phyloP scores from a whole-genome alignment of 768 basidiomycete genomes.

The Auricularia heimuer region DNA sequence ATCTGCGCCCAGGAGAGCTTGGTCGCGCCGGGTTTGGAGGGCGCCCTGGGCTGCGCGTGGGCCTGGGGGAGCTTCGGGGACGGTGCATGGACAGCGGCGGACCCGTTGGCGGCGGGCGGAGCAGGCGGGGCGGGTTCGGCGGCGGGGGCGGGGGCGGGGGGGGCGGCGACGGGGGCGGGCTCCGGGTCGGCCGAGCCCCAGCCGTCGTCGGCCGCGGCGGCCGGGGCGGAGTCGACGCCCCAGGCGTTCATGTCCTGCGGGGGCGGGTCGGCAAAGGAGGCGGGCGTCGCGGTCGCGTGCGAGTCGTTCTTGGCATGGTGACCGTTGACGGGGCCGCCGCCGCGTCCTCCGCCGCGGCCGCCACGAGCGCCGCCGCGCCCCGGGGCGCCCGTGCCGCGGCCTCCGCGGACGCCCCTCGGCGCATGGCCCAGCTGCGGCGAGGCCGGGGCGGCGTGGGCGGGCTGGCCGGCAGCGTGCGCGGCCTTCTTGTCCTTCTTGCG shows the following conservation, averaged over 20 bases:
- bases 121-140: slow-evolving; percentile 20
- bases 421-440: slow-evolving; percentile 21
- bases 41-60: not conserved
- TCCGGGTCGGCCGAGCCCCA: slow-evolving; percentile 1
- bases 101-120: slow-evolving; percentile 14
- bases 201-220: slow-evolving; percentile 16
- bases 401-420: slow-evolving; percentile 48
- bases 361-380: slow-evolving; percentile 40
- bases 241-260: not conserved
- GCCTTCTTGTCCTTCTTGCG: slow-evolving; percentile 83
- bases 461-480: slow-evolving; percentile 32
- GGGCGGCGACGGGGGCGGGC: not conserved
- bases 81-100: not conserved
- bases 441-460: slow-evolving; percentile 40
- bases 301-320: slow-evolving; percentile 25
- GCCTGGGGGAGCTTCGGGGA: slow-evolving; percentile 1
- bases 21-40: slow-evolving; percentile 29
- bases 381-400: slow-evolving; percentile 22
- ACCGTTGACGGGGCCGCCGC: slow-evolving; percentile 30
- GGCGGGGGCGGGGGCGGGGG: slow-evolving; percentile 27
- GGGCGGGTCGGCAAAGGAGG: slow-evolving; percentile 1
- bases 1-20: slow-evolving; percentile 84
- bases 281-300: slow-evolving; percentile 10
- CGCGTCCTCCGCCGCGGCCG: slow-evolving; percentile 49
- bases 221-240: slow-evolving; percentile 4